Evolutionary conservation across 805 yeast genomes (phyloP).

Genomic region (Barnettozyma californica): DNA sequence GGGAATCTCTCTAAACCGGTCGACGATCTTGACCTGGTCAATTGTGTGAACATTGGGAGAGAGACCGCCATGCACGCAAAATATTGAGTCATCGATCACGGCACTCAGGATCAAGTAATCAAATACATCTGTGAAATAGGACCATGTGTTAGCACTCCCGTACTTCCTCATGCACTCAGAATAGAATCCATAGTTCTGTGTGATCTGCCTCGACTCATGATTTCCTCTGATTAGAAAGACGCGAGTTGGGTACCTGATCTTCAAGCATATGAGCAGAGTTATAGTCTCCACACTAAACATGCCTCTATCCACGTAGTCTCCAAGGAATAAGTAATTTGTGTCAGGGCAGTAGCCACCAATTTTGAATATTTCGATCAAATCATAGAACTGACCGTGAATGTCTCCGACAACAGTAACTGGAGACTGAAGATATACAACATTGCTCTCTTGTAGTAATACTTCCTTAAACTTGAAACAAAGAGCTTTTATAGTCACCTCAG

Average conservation of each 20-base stretch:
- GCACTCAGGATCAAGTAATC: conserved; percentile 87
- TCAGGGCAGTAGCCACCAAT: conserved; percentile 93
- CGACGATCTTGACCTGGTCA: conserved; percentile 87
- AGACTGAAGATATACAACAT: conserved; percentile 74
- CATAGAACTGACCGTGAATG: conserved; percentile 96
- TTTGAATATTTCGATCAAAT: conserved; percentile 82
- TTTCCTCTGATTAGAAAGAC: conserved; percentile 85
- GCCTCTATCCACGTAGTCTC: conserved; percentile 96
- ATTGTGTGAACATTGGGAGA: conserved; percentile 93
- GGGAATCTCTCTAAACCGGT: conserved; percentile 90
- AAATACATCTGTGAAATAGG: conserved; percentile 83
- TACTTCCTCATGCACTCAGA: conserved; percentile 91
- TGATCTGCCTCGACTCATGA: conserved; percentile 94
- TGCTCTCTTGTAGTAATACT: conserved; percentile 71
- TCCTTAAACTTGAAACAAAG: conserved; percentile 81
- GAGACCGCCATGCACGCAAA: conserved; percentile 95
- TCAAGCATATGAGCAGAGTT: conserved; percentile 71
- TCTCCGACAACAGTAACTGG: conserved; percentile 97
- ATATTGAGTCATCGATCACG: conserved; percentile 82
- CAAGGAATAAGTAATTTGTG: conserved; percentile 87
- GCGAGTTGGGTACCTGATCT: conserved; percentile 82
- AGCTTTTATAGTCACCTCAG: conserved; percentile 65
- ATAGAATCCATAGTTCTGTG: conserved; percentile 95
- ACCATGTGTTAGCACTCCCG: conserved; percentile 79
- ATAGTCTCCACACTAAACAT: conserved; percentile 92